These are phyloP conservation scores for Candida endomychidarum DNA, from an alignment of 805 yeast species.

Conservation along the genomic window DNA sequence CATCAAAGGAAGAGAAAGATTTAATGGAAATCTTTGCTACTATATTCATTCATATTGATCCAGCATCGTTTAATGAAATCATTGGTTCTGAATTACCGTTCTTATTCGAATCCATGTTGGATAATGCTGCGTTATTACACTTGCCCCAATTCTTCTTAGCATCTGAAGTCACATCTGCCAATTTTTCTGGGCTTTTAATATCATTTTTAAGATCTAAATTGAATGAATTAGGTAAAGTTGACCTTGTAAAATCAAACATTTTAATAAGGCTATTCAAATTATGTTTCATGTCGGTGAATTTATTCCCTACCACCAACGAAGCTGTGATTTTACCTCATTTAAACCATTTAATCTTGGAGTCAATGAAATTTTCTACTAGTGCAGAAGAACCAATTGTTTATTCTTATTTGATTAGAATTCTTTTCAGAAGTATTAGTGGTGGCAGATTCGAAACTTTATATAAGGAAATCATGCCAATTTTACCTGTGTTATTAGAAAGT, in stretches of 20 bases:
- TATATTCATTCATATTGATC: slow-evolving; percentile 89
- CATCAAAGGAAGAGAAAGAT: slow-evolving; percentile 91
- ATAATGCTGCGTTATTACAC: slow-evolving; percentile 82
- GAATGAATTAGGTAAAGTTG: slow-evolving; percentile 77
- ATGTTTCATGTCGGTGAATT: slow-evolving; percentile 92
- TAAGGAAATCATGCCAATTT: slow-evolving; percentile 86
- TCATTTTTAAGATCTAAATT: slow-evolving; percentile 72
- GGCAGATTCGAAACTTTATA: slow-evolving; percentile 93
- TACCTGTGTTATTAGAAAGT: slow-evolving; percentile 83
- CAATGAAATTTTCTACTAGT: slow-evolving; percentile 73
- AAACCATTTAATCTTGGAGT: slow-evolving; percentile 76
- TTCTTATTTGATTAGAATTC: slow-evolving; percentile 80
- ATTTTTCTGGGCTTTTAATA: slow-evolving; percentile 81
- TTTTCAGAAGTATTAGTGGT: slow-evolving; percentile 94
- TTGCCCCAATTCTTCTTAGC: slow-evolving; percentile 93
- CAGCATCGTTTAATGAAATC: slow-evolving; percentile 93
- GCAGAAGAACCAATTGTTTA: slow-evolving; percentile 91
- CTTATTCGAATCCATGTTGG: slow-evolving; percentile 73
- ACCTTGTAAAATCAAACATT: slow-evolving; percentile 73
- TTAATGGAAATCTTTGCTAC: slow-evolving; percentile 94
- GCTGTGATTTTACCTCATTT: slow-evolving; percentile 85
- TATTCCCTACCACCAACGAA: slow-evolving; percentile 87
- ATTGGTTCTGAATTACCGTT: slow-evolving; percentile 76
- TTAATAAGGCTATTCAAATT: slow-evolving; percentile 84
- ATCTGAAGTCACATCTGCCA: slow-evolving; percentile 90